Percentiles rank a stretch among this genome's conserved stretches.
Evolutionary conservation across 345 rosid species (phyloP).

Genomic region (Psidium guajava): DNA sequence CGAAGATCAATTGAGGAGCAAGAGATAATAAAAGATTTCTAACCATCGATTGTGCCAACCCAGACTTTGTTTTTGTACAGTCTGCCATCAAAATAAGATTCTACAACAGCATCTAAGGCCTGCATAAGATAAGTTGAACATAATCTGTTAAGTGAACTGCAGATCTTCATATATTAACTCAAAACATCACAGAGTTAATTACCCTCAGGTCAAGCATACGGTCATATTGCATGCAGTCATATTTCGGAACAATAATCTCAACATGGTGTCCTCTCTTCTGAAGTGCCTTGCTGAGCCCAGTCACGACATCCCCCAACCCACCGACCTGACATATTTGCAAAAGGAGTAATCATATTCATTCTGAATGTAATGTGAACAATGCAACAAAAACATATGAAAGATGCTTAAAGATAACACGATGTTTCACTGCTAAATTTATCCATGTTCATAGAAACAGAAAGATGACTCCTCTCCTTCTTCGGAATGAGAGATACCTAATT

Average conservation of each 20-base stretch:
- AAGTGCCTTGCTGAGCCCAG: conserved; percentile 89
- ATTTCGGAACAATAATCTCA: conserved; percentile 89
- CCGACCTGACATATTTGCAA: conserved; percentile 56
- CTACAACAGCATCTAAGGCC: conserved; percentile 77
- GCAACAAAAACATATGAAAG: not conserved
- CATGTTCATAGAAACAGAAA: not conserved
- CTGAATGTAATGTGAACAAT: not conserved
- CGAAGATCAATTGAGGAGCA: not conserved
- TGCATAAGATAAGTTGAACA: conserved; percentile 12
- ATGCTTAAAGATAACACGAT: not conserved
- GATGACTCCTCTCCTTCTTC: not conserved
- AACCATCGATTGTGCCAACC: conserved; percentile 91
- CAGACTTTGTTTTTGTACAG: conserved; percentile 81
- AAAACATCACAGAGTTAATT: conserved; percentile 3
- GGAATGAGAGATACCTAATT: not conserved
- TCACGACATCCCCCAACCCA: conserved; percentile 93
- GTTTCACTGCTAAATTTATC: not conserved
- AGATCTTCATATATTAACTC: not conserved
- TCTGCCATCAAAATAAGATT: conserved; percentile 83
- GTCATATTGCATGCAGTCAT: conserved; percentile 91
- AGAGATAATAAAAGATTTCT: not conserved
- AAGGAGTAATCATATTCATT: not conserved
- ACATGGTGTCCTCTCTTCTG: conserved; percentile 93
- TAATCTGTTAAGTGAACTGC: not conserved
- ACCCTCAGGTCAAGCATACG: conserved; percentile 66